phyloP scores from a whole-genome alignment of 1,139 yeast species.

The Candida pseudoviswanathii region DNA sequence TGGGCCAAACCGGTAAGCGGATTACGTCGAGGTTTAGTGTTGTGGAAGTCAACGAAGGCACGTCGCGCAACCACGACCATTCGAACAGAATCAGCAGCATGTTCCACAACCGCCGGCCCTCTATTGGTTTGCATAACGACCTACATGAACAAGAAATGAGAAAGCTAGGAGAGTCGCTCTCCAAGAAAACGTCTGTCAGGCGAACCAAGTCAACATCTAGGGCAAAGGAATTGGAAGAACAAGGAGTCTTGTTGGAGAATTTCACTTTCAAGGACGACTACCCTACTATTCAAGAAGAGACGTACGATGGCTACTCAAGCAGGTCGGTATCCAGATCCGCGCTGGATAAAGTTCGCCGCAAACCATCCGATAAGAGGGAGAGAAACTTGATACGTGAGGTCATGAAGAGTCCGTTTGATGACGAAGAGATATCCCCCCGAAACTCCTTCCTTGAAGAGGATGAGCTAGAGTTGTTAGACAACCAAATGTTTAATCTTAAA shows the following conservation, averaged over 20 bases:
- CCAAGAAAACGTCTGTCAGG: slow-evolving; percentile 30
- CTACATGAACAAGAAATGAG: slow-evolving; percentile 30
- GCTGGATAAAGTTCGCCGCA: slow-evolving; percentile 2
- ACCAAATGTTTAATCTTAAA: slow-evolving; percentile 12
- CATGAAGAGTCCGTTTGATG: slow-evolving; percentile 5
- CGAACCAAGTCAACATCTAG: slow-evolving; percentile 19
- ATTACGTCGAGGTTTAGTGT: neutral
- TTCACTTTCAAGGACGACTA: slow-evolving; percentile 20
- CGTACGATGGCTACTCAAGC: slow-evolving; percentile 20
- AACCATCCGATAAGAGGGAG: slow-evolving; percentile 3
- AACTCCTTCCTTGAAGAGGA: slow-evolving; percentile 31
- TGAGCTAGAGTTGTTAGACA: slow-evolving; percentile 30
- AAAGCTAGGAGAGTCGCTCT: slow-evolving; percentile 34
- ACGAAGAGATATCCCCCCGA: slow-evolving; percentile 8
- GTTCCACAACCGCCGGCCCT: slow-evolving; percentile 3
- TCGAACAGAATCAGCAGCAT: neutral
- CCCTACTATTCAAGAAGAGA: slow-evolving; percentile 17
- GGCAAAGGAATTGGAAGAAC: slow-evolving; percentile 14
- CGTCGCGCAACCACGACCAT: neutral
- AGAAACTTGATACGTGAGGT: slow-evolving; percentile 6
- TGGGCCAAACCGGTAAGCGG: neutral
- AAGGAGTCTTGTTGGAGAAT: slow-evolving; percentile 4
- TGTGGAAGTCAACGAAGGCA: slow-evolving; percentile 1
- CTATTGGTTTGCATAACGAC: neutral
- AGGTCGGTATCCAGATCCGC: slow-evolving; percentile 10